Conservation (phyloP, 495 filamentous ascomycete genomes). For the Bacidia rubella region DNA sequence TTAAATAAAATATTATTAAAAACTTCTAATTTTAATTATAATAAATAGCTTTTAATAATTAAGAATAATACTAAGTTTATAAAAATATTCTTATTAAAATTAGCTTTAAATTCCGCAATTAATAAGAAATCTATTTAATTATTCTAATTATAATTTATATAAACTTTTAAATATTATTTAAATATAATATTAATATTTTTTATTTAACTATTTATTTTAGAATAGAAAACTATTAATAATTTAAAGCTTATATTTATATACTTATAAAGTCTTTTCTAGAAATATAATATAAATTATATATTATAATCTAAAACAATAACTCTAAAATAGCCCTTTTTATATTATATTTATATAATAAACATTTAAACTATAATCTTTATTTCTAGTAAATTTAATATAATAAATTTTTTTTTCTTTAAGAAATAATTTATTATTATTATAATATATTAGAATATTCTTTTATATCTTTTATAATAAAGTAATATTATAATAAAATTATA, state of each 20-base stretch:
- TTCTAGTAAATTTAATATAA: not conserved
- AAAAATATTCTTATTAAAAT: not conserved
- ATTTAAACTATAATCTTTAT: conserved; percentile 1
- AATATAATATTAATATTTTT: conserved; percentile 1
- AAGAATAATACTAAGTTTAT: not conserved
- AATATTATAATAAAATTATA: conserved; percentile 1
- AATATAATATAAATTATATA: conserved; percentile 3
- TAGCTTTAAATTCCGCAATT: conserved; percentile 7
- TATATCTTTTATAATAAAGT: not conserved
- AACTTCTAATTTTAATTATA: not conserved
- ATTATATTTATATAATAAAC: conserved; percentile 1
- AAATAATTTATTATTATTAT: conserved; percentile 1
- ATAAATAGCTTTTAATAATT: not conserved
- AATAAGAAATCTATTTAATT: conserved; percentile 6
- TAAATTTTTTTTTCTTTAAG: not conserved
- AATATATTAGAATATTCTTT: not conserved
- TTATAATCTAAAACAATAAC: not conserved
- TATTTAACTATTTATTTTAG: not conserved
- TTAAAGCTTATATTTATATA: not conserved
- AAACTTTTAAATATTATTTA: conserved; percentile 2
- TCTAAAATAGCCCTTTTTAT: not conserved
- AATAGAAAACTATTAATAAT: not conserved
- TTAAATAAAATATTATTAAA: not conserved
- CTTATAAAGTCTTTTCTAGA: not conserved
- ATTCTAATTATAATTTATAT: conserved; percentile 10